Conservation (phyloP, 1,284 basidiomycete genomes). For the Grifola frondosa region DNA sequence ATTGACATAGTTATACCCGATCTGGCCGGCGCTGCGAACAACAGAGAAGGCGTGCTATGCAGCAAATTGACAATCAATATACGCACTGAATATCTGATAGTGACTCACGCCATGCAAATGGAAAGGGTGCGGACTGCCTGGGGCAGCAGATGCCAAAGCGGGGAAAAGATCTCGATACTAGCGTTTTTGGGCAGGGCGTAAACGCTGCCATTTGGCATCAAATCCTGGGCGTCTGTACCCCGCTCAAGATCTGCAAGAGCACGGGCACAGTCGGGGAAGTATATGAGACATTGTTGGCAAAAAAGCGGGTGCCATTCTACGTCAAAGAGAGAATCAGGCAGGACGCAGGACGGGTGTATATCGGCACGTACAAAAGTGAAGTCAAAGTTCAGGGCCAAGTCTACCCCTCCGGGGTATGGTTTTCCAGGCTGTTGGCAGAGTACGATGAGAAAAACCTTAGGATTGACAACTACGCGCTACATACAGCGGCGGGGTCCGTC, state of each 20-base stretch:
- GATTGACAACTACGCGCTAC: not conserved
- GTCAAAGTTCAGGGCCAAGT: slow-evolving; percentile 24
- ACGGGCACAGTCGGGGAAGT: slow-evolving; percentile 26
- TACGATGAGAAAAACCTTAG: not conserved
- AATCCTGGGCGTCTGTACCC: slow-evolving; percentile 21
- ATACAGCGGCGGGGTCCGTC: slow-evolving; percentile 4
- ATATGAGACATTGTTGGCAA: slow-evolving; percentile 24
- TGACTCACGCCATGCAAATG: slow-evolving; percentile 36
- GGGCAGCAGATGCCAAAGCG: slow-evolving; percentile 19
- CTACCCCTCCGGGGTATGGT: slow-evolving; percentile 23
- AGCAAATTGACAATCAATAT: not conserved
- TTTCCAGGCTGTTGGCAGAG: slow-evolving; percentile 24
- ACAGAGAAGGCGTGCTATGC: slow-evolving; percentile 13
- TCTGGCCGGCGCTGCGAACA: slow-evolving; percentile 7
- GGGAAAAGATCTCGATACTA: slow-evolving; percentile 33
- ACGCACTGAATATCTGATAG: no score
- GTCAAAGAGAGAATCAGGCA: not conserved
- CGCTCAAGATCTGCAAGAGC: slow-evolving; percentile 35
- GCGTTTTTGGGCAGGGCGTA: slow-evolving; percentile 24
- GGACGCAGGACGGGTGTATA: not conserved
- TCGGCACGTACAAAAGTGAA: slow-evolving; percentile 21
- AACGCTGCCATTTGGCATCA: slow-evolving; percentile 29
- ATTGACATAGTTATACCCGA: slow-evolving; percentile 36
- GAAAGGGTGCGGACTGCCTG: slow-evolving; percentile 34
- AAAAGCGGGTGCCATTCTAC: slow-evolving; percentile 4